Conservation (phyloP, 2,329 filamentous ascomycete species). For the Thielaviopsis ethacetica region DNA sequence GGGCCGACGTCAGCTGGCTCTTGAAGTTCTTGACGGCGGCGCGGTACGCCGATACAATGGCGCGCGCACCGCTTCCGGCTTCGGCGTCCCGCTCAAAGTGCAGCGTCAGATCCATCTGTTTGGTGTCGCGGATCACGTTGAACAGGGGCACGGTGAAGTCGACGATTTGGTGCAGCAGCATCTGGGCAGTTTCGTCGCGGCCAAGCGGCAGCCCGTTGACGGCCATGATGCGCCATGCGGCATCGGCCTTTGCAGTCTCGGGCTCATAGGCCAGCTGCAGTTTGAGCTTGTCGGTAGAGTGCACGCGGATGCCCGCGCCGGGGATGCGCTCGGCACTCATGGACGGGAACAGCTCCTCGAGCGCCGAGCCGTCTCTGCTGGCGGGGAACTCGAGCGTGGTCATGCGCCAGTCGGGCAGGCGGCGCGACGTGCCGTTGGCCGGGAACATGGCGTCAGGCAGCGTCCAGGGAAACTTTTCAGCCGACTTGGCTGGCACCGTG, state of each 20-base stretch:
- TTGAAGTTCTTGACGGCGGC: slow-evolving; percentile 13
- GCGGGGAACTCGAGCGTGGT: slow-evolving; percentile 49
- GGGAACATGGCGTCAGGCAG: slow-evolving; percentile 62
- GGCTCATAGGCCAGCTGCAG: slow-evolving; percentile 51
- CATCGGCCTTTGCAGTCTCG: slow-evolving; percentile 19
- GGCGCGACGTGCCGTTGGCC: slow-evolving; percentile 57
- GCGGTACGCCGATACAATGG: slow-evolving; percentile 13
- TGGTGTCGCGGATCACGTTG: slow-evolving; percentile 55
- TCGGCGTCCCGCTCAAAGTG: slow-evolving; percentile 18
- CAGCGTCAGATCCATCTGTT: slow-evolving; percentile 58
- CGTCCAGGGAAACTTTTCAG: slow-evolving; percentile 64
- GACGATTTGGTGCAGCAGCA: slow-evolving; percentile 59
- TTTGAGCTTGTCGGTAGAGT: slow-evolving; percentile 36
- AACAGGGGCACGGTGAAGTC: slow-evolving; percentile 74
- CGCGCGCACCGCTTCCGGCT: slow-evolving; percentile 5
- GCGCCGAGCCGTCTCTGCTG: slow-evolving; percentile 25
- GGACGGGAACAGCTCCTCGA: slow-evolving; percentile 29
- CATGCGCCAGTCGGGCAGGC: slow-evolving; percentile 52
- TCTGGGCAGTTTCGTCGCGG: slow-evolving; percentile 71
- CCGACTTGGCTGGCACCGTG: slow-evolving; percentile 31
- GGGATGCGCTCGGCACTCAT: slow-evolving; percentile 14
- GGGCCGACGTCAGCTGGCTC: slow-evolving; percentile 11
- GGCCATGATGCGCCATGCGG: slow-evolving; percentile 54
- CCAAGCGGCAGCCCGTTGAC: slow-evolving; percentile 71
- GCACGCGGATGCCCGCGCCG: slow-evolving; percentile 12